These are phyloP conservation scores for Candida nanaspora DNA, from an alignment of 805 yeast genomes.

Conservation along the genomic window DNA sequence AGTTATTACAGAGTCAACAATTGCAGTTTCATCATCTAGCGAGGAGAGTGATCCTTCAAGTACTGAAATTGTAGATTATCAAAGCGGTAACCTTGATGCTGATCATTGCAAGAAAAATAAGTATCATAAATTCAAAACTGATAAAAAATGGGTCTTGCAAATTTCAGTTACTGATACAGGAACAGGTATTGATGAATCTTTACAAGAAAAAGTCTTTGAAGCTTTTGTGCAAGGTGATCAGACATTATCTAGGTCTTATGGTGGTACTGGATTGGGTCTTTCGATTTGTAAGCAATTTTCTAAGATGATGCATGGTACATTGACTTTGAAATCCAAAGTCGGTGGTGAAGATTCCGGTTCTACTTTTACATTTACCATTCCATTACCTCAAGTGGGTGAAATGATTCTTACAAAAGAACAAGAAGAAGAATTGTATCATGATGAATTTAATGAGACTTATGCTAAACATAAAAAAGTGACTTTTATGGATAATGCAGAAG, in stretches of 20 bases:
- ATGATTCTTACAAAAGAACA: constrained; percentile 25
- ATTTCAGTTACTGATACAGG: constrained; percentile 86
- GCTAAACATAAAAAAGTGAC: constrained; percentile 45
- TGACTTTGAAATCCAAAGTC: constrained; percentile 62
- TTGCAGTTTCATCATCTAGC: background rate
- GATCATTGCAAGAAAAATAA: background rate
- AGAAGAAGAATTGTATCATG: constrained; percentile 44
- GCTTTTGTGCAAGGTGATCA: constrained; percentile 98
- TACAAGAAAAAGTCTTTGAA: constrained; percentile 83
- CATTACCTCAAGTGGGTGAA: constrained; percentile 61
- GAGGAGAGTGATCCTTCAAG: background rate
- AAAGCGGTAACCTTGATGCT: constrained; percentile 2
- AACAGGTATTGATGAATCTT: constrained; percentile 81
- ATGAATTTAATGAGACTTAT: constrained; percentile 55
- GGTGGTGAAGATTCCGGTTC: constrained; percentile 61
- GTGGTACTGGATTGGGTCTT: constrained; percentile 63
- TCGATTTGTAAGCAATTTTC: constrained; percentile 80
- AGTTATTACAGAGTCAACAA: background rate
- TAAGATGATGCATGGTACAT: constrained; percentile 76
- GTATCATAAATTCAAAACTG: constrained; percentile 18
- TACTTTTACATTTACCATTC: constrained; percentile 73
- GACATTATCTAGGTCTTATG: constrained; percentile 81
- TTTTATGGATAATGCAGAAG: constrained; percentile 21
- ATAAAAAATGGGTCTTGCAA: constrained; percentile 50
- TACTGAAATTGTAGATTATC: background rate